Evolutionary conservation across 352 stramenopile species (phyloP), one percentile per base, ranked within the genome.

Genomic region (Salisapilia sapeloensis): DNA sequence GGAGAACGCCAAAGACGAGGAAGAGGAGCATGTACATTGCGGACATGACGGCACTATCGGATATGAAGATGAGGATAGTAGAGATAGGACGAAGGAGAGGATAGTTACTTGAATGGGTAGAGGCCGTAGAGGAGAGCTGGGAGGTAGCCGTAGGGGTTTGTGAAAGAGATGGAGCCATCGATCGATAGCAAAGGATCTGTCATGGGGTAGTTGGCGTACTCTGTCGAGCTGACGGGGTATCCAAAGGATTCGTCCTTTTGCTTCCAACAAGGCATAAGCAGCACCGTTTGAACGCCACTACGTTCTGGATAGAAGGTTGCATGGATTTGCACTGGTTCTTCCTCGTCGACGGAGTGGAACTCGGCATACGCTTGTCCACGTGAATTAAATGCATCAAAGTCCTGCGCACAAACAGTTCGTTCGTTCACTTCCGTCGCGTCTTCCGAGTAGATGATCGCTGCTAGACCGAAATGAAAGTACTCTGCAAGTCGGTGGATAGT

Each of bases 141-240:
- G 2, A 92, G 32, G 40, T 80, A 92, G 8, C 77, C 77, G 34
- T 89, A 87, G 14, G 71, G 58, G 38, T 92, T 92, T 8, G 45
- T 41, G 36, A 92, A 92, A 8, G 60, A 48, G 25, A 87, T 60
- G 7, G 42, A 43, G 6, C 55, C 71, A 29, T 86, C 50, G 22
- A 87, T 47, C 41, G 46, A 47, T 20, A 86, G 48, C 40, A 86
- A 39, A 16, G 74, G 54, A n/a, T 83, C 64, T 23, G 52, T 42
- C 63, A 84, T 82, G 8, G 65, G 66, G 47, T 87, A 83, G 17
- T 53, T 46, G n/a, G 53, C 53, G 29, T 70, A 82, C 29, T 81
- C 41, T 9, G 66, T 69, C 13, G 62, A 51, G 40, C 65, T 83
- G 24, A 86, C 71, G 2, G 67, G 71, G 38, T 82, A 86, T 1